These are phyloP conservation scores for Mycena leptocephala DNA, from an alignment of 768 basidiomycete species.

Conservation along the genomic window DNA sequence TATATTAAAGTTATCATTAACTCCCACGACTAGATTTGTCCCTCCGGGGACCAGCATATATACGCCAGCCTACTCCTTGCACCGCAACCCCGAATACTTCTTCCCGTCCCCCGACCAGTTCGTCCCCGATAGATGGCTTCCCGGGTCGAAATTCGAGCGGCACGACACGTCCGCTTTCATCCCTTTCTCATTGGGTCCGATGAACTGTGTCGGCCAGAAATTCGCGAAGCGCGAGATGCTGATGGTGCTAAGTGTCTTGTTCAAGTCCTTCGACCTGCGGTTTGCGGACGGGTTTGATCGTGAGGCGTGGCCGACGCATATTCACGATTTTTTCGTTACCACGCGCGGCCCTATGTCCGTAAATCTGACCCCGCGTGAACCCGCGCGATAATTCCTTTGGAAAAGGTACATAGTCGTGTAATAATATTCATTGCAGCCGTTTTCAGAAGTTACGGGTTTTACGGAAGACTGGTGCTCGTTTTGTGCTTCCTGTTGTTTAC, in stretches of 20 bases:
- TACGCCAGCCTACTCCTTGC: conserved; percentile 61
- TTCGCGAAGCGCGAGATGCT: conserved; percentile 60
- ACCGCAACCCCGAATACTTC: conserved; percentile 67
- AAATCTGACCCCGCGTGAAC: conserved; percentile 44
- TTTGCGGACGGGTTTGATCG: conserved; percentile 52
- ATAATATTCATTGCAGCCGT: no score
- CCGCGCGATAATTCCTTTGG: no score
- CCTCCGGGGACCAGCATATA: conserved; percentile 63
- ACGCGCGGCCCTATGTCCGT: conserved; percentile 50
- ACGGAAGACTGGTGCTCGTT: no score
- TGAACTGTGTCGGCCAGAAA: conserved; percentile 60
- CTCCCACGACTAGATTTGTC: conserved; percentile 52
- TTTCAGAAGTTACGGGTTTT: no score
- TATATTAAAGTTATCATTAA: background rate
- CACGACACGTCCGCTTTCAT: conserved; percentile 55
- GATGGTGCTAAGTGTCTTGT: conserved; percentile 53
- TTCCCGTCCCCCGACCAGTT: conserved; percentile 62
- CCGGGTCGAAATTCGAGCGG: conserved; percentile 28
- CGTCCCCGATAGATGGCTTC: conserved; percentile 59
- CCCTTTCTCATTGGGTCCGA: conserved; percentile 61
- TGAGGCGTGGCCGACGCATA: conserved; percentile 49
- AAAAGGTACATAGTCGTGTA: no score
- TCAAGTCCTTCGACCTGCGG: conserved; percentile 56
- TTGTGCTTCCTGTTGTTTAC: no score
- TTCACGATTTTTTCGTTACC: conserved; percentile 55